Base-by-base conservation (phyloP, 345 rosid species). In the Camelina neglecta region DNA sequence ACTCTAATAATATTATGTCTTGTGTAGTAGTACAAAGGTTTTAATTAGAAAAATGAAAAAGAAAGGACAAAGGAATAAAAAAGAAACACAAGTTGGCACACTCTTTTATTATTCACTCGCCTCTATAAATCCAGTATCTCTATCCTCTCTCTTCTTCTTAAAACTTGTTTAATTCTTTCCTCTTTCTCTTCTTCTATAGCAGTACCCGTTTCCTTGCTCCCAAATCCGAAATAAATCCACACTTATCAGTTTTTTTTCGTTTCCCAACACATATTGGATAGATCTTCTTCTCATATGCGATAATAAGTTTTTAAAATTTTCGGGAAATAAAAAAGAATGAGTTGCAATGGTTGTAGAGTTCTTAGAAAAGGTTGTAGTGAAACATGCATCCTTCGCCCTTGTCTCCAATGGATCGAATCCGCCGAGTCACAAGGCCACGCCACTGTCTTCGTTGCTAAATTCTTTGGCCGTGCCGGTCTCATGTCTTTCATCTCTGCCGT, bases 401-500 rank as follows among this genome's bases (percentile, higher is more conserved):
- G 98, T 42, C 83, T 94, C 60, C 96, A 89, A 80, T 87, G 96
- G 96, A 94, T 94, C 75, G 95, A 94, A 58, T 80, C 73, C 75
- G 85, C 98, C 1, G 96, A 92, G 72, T 82, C 98, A 1, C 97
- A 94, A 80, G 98, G 98, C 38, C 90, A 94, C 68, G 98, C 97
- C 42, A 94, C 98, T 12, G 95, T 92, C 21, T 94, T 91, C 60
- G 96, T 94, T 39, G 97, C 98, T 77, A 94, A 92, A 79, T 92
- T 94, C 77, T 94, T 94, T n/a, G 98, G 98, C 67, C 98, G 98
- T 58, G 96, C 97, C 53, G 96, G 96, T 26, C 93, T 94, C 68
- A 89, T 94, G 96, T 94, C 98, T 72, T 92, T 94, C 82, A 90
- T 94, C 71, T 88, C 98, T 48, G 83, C 91, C 82, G 98, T 92